phyloP scores from a whole-genome alignment of 2,329 filamentous ascomycete genomes.

The Alternaria arborescens region DNA sequence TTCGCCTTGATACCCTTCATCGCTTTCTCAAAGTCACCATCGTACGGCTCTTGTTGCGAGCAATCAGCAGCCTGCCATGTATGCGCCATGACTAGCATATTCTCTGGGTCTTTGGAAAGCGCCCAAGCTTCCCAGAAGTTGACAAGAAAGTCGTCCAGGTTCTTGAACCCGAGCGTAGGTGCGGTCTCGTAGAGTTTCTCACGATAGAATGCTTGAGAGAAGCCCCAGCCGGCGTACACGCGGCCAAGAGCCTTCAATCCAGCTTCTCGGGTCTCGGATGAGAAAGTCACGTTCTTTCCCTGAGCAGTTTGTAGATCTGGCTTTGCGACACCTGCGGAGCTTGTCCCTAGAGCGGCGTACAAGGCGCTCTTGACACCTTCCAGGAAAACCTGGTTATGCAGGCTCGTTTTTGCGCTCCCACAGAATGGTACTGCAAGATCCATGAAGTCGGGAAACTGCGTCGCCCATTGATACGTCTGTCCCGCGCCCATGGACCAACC shows the following conservation, averaged over 20 bases:
- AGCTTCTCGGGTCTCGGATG: slow-evolving; percentile 60
- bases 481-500: slow-evolving; percentile 77
- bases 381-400: slow-evolving; percentile 75
- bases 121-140: slow-evolving; percentile 82
- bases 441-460: slow-evolving; percentile 71
- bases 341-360: slow-evolving; percentile 64
- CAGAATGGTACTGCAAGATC: slow-evolving; percentile 73
- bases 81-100: slow-evolving; percentile 76
- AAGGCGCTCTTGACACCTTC: slow-evolving; percentile 70
- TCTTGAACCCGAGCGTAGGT: slow-evolving; percentile 66
- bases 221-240: slow-evolving; percentile 83
- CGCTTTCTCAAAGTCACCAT: slow-evolving; percentile 68
- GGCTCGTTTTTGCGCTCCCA: slow-evolving; percentile 68
- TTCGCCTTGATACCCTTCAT: slow-evolving; percentile 76
- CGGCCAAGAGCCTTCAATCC: slow-evolving; percentile 76
- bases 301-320: slow-evolving; percentile 34
- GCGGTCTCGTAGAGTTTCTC: slow-evolving; percentile 71
- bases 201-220: slow-evolving; percentile 81
- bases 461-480: slow-evolving; percentile 71
- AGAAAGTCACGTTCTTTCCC: slow-evolving; percentile 55
- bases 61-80: slow-evolving; percentile 81
- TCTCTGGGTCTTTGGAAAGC: slow-evolving; percentile 76
- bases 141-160: slow-evolving; percentile 76
- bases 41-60: slow-evolving; percentile 73
- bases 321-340: slow-evolving; percentile 59